Evolutionary conservation across 257 asterid genomes (phyloP).

Genomic region (Echium plantagineum): DNA sequence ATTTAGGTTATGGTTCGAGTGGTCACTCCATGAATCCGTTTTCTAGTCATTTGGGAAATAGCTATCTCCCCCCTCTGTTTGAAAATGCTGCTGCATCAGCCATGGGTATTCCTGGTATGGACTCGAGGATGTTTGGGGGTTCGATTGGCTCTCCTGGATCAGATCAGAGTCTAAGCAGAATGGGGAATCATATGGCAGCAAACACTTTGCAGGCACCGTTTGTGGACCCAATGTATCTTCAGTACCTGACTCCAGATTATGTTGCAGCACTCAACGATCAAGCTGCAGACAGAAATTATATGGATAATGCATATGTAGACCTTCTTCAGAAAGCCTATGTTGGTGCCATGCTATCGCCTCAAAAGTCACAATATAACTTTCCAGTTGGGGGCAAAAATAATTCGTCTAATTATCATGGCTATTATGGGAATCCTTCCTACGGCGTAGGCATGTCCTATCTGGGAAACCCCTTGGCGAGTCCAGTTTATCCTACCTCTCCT

Average conservation of each 20-base stretch:
- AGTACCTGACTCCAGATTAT: constrained; percentile 67
- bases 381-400: constrained; percentile 38
- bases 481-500: constrained; percentile 45
- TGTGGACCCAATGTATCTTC: constrained; percentile 69
- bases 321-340: constrained; percentile 77
- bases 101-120: constrained; percentile 67
- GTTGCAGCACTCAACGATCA: constrained; percentile 62
- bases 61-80: constrained; percentile 74
- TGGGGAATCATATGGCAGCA: constrained; percentile 64
- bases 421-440: constrained; percentile 49
- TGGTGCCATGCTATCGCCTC: constrained; percentile 55
- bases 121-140: constrained; percentile 59
- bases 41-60: constrained; percentile 52
- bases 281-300: constrained; percentile 50
- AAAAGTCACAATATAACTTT: constrained; percentile 61
- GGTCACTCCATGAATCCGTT: constrained; percentile 67
- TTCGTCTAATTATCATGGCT: constrained; percentile 64
- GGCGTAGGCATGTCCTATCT: constrained; percentile 76
- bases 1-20: constrained; percentile 41
- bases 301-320: constrained; percentile 63
- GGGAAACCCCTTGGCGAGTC: constrained; percentile 69
- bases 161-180: constrained; percentile 42
- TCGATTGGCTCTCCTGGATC: constrained; percentile 45
- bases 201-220: constrained; percentile 38
- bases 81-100: constrained; percentile 94